These are phyloP conservation scores for Hanseniaspora jakobsenii DNA, from an alignment of 805 yeast species.

Conservation along the genomic window DNA sequence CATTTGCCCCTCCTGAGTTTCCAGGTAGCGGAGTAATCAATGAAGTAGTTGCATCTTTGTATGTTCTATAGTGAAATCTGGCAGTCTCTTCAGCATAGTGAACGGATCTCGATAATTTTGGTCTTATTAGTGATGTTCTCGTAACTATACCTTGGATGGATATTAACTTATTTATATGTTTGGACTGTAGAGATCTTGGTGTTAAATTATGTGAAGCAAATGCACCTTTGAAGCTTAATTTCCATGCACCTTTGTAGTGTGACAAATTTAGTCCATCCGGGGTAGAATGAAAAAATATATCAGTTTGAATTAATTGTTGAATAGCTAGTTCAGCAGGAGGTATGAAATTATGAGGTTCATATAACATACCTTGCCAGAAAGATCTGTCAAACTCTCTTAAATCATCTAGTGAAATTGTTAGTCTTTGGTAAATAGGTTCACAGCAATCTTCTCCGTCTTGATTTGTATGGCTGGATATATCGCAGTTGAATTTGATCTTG, in stretches of 20 bases:
- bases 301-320: constrained; percentile 61
- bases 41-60: constrained; percentile 83
- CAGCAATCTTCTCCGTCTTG: constrained; percentile 15
- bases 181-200: constrained; percentile 75
- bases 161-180: constrained; percentile 59
- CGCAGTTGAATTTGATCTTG: constrained; percentile 17
- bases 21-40: constrained; percentile 28
- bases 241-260: constrained; percentile 35
- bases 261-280: constrained; percentile 18
- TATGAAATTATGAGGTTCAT: constrained; percentile 67
- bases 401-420: constrained; percentile 73
- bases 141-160: constrained; percentile 94
- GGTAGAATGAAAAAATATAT: constrained; percentile 24
- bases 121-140: constrained; percentile 82
- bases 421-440: constrained; percentile 32
- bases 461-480: constrained; percentile 14
- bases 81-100: constrained; percentile 55
- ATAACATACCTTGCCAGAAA: constrained; percentile 64
- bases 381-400: constrained; percentile 69
- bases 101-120: constrained; percentile 81
- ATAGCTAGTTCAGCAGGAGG: constrained; percentile 86
- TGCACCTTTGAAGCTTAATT: constrained; percentile 75
- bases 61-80: constrained; percentile 79
- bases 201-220: constrained; percentile 80
- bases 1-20: too few relatives aligned